phyloP scores from a whole-genome alignment of 2,329 filamentous ascomycete genomes.

The Anthostomella pinea region DNA sequence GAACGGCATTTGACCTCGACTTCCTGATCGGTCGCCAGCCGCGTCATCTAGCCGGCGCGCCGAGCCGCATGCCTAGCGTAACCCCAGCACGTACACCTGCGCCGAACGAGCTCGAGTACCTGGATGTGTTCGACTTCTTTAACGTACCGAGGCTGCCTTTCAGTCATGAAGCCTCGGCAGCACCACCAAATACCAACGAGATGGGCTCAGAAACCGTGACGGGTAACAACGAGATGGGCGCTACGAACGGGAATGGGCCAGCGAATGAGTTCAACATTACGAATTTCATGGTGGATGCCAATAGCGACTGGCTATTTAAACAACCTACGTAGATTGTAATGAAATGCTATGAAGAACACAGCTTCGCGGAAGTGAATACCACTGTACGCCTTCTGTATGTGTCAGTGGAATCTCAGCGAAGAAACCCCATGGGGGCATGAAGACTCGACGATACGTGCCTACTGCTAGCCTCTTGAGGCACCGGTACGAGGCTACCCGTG shows the following conservation, averaged over 20 bases:
- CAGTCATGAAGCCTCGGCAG: conserved; percentile 35
- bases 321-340: conserved; percentile 33
- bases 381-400: no score
- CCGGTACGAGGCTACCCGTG: no score
- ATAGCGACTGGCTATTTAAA: conserved; percentile 72
- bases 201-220: conserved; percentile 14
- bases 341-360: no score
- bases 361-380: no score
- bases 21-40: conserved; percentile 85
- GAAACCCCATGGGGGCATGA: no score
- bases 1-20: conserved; percentile 86
- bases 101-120: conserved; percentile 81
- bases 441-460: no score
- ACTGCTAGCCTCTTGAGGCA: no score
- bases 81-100: conserved; percentile 68
- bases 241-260: conserved; percentile 23
- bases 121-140: conserved; percentile 94
- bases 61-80: conserved; percentile 48
- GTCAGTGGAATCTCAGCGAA: no score
- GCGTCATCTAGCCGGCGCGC: conserved; percentile 38
- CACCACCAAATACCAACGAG: conserved; percentile 17
- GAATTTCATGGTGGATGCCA: conserved; percentile 73
- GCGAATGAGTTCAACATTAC: conserved; percentile 72
- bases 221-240: conserved; percentile 21
- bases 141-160: conserved; percentile 75